phyloP scores from a whole-genome alignment of 1,284 basidiomycete genomes.

The Apiotrichum domesticum region DNA sequence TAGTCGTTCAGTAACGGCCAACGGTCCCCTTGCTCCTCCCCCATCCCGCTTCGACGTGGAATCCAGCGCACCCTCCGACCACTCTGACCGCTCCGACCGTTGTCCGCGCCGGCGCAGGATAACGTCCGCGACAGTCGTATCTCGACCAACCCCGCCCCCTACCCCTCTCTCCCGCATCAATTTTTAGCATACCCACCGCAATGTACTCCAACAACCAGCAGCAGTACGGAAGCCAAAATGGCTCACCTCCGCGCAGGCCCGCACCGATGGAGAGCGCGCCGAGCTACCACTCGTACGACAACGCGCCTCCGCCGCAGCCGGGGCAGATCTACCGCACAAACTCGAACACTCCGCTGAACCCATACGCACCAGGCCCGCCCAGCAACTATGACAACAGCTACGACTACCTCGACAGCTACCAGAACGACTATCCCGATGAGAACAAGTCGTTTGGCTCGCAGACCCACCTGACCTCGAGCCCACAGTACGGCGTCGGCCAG shows the following conservation, averaged over 20 bases:
- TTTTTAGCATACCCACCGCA: not conserved
- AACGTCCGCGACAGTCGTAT: too few relatives aligned
- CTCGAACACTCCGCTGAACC: slow-evolving; percentile 2
- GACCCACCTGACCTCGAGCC: slow-evolving; percentile 8
- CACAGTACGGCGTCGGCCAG: slow-evolving; percentile 28
- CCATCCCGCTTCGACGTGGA: too few relatives aligned
- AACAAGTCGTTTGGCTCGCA: slow-evolving; percentile 36
- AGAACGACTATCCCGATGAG: slow-evolving; percentile 32
- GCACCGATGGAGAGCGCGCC: slow-evolving; percentile 1
- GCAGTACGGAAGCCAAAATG: too few relatives aligned
- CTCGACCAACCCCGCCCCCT: too few relatives aligned
- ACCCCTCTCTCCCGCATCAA: too few relatives aligned
- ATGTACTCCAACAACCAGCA: not conserved
- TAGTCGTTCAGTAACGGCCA: too few relatives aligned
- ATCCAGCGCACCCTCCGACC: too few relatives aligned
- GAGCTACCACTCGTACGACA: slow-evolving; percentile 7
- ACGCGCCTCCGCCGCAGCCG: slow-evolving; percentile 3
- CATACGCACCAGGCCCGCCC: slow-evolving; percentile 22
- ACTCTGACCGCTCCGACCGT: too few relatives aligned
- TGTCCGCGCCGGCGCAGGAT: too few relatives aligned
- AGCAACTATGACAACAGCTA: slow-evolving; percentile 1
- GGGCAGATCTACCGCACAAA: not conserved
- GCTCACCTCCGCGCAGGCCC: not conserved
- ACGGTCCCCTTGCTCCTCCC: too few relatives aligned
- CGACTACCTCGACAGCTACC: slow-evolving; percentile 7